Evolutionary conservation across 2,329 filamentous ascomycete species (phyloP), one percentile per base, ranked within the genome.

Genomic region (Mollisiaceae sp.): DNA sequence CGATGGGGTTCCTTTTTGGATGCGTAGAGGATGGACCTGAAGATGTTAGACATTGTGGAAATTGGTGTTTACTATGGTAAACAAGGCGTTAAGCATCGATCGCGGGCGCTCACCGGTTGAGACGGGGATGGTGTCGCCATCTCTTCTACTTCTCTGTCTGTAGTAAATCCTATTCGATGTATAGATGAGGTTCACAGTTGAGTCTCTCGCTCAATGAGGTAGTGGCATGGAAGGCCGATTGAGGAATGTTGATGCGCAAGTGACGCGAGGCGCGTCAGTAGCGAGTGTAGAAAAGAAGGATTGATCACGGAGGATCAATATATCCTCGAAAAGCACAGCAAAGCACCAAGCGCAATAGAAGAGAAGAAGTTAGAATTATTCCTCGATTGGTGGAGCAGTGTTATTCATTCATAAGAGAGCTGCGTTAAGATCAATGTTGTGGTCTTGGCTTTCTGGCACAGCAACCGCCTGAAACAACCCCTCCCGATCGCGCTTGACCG

Each of bases 11-110:
- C 80, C 85, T 81, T 93, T 94, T 79, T 89, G 89, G 75, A 94
- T 92, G 80, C 91, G 90, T 81, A 94, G 81, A 75, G 91, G 91
- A 79, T 91, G 88, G 73, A 92, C 88, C 89, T 92, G 20, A 35
- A 54, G 15, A 14, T 50, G 32, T 63, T 14, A 59, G 62, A 24
- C 43, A 41, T 54, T 41, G 27, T 22, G n/a, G 15, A 2, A n/a
- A 35, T 22, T 55, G 56, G 35, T 59, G 59, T 55, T 39, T 50
- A 60, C 36, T 47, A 64, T 18, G 20, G 41, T 54, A 54, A 54
- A 54, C 50, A 54, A 24, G 27, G 6, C 22, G 24, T 24, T 12
- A 22, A 60, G 15, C 15, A 36, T 38, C 45, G 14, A 24, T 35
- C 32, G 38, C 47, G 18, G 11, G 35, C 35, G 35, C 62, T 55